Conservation (phyloP, 345 rosid species). For the Aquilaria malaccensis region DNA sequence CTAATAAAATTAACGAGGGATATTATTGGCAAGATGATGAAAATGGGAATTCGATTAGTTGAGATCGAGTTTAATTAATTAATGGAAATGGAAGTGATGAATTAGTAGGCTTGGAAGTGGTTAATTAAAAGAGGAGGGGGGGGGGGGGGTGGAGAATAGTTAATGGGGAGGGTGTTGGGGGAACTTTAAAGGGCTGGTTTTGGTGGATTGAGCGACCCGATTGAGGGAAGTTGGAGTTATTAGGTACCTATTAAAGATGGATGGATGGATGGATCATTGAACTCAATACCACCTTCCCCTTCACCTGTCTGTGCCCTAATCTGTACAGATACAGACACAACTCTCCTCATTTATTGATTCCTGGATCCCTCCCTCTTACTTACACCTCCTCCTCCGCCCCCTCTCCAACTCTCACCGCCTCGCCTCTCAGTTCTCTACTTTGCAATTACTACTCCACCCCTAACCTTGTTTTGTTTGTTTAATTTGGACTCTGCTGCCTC, state of each 20-base stretch:
- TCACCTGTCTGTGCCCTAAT: conserved; percentile 27
- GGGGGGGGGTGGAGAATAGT: conserved; percentile 11
- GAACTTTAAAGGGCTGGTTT: conserved; percentile 17
- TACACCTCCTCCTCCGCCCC: conserved; percentile 9
- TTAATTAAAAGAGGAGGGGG: conserved; percentile 8
- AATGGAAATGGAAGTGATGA: neutral
- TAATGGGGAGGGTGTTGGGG: conserved; percentile 13
- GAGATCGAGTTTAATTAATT: too few relatives aligned
- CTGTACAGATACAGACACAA: conserved; percentile 12
- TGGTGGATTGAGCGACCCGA: conserved; percentile 31
- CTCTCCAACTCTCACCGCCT: conserved; percentile 33
- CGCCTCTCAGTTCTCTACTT: conserved; percentile 12
- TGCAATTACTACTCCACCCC: neutral
- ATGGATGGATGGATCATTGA: conserved; percentile 17
- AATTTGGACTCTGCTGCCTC: conserved; percentile 19
- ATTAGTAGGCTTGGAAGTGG: conserved; percentile 13
- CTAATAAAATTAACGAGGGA: too few relatives aligned
- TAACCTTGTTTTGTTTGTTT: conserved; percentile 3
- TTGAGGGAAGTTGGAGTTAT: conserved; percentile 47
- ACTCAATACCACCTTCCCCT: conserved; percentile 30
- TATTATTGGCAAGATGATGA: too few relatives aligned
- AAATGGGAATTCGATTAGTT: too few relatives aligned
- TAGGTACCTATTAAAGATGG: conserved; percentile 19
- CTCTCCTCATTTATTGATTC: conserved; percentile 34
- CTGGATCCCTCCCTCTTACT: neutral